These are phyloP conservation scores for Lactifluus pinguis DNA, from an alignment of 768 basidiomycete species.

Conservation along the genomic window DNA sequence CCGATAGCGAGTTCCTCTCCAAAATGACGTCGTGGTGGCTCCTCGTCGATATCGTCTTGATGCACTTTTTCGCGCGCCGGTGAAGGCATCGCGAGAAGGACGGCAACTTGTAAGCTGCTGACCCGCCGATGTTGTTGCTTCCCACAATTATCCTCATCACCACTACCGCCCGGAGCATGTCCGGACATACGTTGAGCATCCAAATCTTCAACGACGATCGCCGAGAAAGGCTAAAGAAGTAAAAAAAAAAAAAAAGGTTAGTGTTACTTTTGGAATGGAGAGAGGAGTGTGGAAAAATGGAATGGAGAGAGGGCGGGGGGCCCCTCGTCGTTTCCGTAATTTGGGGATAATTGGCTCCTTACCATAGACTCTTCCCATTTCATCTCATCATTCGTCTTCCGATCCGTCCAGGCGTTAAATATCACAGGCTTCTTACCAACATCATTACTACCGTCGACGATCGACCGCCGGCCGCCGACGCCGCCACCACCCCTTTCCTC, in stretches of 20 bases:
- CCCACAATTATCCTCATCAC: background rate
- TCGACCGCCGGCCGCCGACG: background rate
- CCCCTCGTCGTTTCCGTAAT: too few species aligned
- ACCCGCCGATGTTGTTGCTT: too few species aligned
- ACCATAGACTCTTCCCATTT: conserved; percentile 11
- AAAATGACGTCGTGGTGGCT: background rate
- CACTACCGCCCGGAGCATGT: background rate
- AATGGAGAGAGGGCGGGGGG: too few species aligned
- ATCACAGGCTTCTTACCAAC: conserved; percentile 5
- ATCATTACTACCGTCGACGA: background rate
- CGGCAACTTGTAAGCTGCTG: conserved; percentile 8
- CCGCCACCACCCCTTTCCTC: background rate
- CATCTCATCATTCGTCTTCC: background rate
- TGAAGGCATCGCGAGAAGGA: conserved; percentile 19
- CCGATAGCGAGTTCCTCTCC: conserved; percentile 10
- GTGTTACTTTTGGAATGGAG: too few species aligned
- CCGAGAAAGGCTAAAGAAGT: conserved; percentile 8
- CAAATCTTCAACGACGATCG: background rate
- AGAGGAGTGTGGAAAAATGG: too few species aligned
- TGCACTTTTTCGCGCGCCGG: background rate
- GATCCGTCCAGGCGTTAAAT: conserved; percentile 12
- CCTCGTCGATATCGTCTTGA: background rate
- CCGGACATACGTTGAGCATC: background rate
- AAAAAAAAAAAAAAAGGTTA: background rate
- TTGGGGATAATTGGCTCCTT: background rate